Conservation (phyloP, 2,329 filamentous ascomycete genomes). For the Fusarium sororula region DNA sequence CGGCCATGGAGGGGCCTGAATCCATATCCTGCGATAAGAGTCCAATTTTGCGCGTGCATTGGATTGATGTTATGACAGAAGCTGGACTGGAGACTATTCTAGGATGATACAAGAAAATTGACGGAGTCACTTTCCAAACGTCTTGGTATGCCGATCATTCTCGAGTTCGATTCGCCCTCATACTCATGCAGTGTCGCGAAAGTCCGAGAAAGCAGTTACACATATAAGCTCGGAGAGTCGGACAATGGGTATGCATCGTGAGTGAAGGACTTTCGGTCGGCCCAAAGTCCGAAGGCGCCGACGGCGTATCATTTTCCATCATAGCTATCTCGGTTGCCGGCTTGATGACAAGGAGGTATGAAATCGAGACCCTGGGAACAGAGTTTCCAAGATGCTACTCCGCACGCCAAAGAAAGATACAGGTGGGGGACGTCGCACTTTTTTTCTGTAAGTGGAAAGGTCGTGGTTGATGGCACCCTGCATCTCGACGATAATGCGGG, state of each 20-base stretch:
- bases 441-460: constrained; percentile 2
- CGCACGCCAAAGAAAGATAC: neutral
- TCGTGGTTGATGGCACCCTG: neutral
- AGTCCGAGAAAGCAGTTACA: neutral
- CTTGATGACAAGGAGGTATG: too few relatives aligned
- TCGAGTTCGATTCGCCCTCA: neutral
- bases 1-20: accelerated
- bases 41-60: neutral
- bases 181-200: neutral
- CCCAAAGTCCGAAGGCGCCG: neutral
- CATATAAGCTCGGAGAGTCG: neutral
- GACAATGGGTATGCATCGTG: neutral
- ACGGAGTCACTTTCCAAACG: too few relatives aligned
- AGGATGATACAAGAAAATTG: neutral
- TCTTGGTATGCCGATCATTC: too few relatives aligned
- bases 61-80: neutral
- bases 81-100: neutral
- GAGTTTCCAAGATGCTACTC: neutral
- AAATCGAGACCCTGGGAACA: neutral
- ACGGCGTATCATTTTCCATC: neutral
- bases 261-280: neutral
- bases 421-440: neutral
- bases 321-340: neutral
- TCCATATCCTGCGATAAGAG: neutral
- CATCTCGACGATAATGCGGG: neutral